Base-by-base conservation (phyloP, 2,329 filamentous ascomycete genomes). In the Rasamsonia emersonii region DNA sequence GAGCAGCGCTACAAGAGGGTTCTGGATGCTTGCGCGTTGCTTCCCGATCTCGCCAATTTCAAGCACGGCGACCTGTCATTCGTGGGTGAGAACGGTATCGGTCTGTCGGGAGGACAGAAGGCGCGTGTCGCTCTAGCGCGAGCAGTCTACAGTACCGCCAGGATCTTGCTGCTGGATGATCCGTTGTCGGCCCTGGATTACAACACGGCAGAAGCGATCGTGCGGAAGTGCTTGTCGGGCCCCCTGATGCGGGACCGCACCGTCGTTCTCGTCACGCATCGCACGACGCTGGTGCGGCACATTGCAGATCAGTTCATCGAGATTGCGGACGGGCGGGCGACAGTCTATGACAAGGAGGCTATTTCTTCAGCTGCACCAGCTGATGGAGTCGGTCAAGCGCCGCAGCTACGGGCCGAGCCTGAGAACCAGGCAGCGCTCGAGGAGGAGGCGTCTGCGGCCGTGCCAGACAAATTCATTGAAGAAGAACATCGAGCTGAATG, bases 391-490 rank as follows among this genome's bases (percentile, higher is more conserved):
- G 51, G 51, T 0, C 28, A 37, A 31, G 30, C 37, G 11, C 39
- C 47, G 3, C 28, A 37, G 9, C 28, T 36, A 5, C 24, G 26
- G 5, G 30, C 40, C 5, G 33, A 48, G 8, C 27, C 30, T 26
- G 39, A 48, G 32, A 40, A 44, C 9, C 50, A 62, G 34, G 37
- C 43, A 2, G 47, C 53, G 2, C 54, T 66, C 4, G 62, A 65
- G 11, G 56, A 67, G 11, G 59, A 65, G 9, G 58, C 32, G 16
- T 32, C 57, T 4, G 66, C 68, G 7, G 74, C 73, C 0, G 61
- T 77, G 9, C 77, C 80, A 0, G 77, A 81, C 18, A 85, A 85
- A 46, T 88, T 89, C 47, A 78, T 86, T 27, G 79, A 86, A 47
- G 82, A 88, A 18, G 83, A 91, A 51, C 67, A 78, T 43, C 71